A percentile compares a stretch with the other conserved stretches of the same genome.
Conservation (phyloP, 495 filamentous ascomycete genomes). For the Neohortaea acidophila region DNA sequence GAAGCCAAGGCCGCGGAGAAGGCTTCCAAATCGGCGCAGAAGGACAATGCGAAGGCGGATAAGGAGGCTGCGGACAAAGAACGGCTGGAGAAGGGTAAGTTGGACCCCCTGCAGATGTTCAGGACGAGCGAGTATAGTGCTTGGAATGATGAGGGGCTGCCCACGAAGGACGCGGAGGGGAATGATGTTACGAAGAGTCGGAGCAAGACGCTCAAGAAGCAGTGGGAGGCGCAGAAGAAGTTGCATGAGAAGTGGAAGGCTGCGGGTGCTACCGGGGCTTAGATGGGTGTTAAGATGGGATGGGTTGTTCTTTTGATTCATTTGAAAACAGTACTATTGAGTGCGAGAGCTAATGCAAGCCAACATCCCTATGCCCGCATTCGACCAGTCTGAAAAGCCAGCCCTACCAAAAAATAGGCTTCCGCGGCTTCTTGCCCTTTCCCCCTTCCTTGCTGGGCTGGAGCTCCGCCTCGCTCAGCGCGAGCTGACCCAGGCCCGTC, state of each 20-base stretch:
- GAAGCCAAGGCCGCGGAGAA: slow-evolving; percentile 16
- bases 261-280: slow-evolving; percentile 16
- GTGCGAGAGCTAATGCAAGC: too few species aligned
- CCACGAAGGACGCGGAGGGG: slow-evolving; percentile 58
- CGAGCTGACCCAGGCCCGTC: too few species aligned
- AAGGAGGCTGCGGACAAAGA: slow-evolving; percentile 42
- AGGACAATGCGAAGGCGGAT: slow-evolving; percentile 42
- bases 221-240: slow-evolving; percentile 87
- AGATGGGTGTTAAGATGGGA: not conserved
- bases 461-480: too few species aligned
- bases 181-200: slow-evolving; percentile 68
- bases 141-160: slow-evolving; percentile 81
- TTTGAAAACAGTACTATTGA: too few species aligned
- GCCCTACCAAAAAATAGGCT: too few species aligned
- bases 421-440: too few species aligned
- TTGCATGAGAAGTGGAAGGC: slow-evolving; percentile 52
- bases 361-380: too few species aligned
- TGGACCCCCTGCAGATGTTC: slow-evolving; percentile 32
- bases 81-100: slow-evolving; percentile 55
- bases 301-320: too few species aligned
- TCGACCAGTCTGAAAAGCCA: too few species aligned
- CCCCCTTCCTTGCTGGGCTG: too few species aligned
- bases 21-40: slow-evolving; percentile 34
- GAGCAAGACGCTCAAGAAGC: slow-evolving; percentile 75
- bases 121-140: slow-evolving; percentile 45